Conservation (phyloP, 805 yeast genomes). For the Barnettozyma siamensis region DNA sequence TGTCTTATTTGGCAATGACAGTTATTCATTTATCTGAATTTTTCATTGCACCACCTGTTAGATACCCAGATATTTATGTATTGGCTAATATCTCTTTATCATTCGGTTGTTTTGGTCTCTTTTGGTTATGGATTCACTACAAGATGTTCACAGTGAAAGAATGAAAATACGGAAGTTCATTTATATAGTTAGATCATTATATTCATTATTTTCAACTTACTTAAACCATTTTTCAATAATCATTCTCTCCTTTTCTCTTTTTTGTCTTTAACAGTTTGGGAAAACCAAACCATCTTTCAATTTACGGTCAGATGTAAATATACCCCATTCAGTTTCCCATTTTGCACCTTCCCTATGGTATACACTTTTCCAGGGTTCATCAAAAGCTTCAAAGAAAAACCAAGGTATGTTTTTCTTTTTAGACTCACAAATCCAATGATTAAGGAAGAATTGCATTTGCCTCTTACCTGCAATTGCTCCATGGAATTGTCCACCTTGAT, state of each 20-base stretch:
- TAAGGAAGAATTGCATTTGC: slow-evolving; percentile 42
- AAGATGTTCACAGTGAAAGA: slow-evolving; percentile 31
- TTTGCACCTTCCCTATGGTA: slow-evolving; percentile 41
- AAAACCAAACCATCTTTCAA: slow-evolving; percentile 38
- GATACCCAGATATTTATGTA: slow-evolving; percentile 83
- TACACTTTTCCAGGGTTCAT: slow-evolving; percentile 62
- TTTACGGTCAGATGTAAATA: slow-evolving; percentile 44
- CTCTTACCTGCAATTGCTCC: slow-evolving; percentile 41
- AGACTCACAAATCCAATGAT: slow-evolving; percentile 46
- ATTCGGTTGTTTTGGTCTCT: slow-evolving; percentile 66
- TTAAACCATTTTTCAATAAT: background rate
- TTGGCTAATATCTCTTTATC: slow-evolving; percentile 68
- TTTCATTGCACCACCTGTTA: slow-evolving; percentile 43
- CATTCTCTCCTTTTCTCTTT: too few species aligned
- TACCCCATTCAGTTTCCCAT: slow-evolving; percentile 75
- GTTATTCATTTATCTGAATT: slow-evolving; percentile 51
- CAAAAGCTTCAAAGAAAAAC: slow-evolving; percentile 66
- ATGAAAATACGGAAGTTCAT: too few species aligned
- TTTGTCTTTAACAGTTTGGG: slow-evolving; percentile 26
- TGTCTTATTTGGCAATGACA: slow-evolving; percentile 47
- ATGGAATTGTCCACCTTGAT: slow-evolving; percentile 45
- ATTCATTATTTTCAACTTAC: too few species aligned
- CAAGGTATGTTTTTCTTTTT: slow-evolving; percentile 33
- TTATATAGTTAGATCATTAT: background rate
- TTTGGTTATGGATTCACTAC: slow-evolving; percentile 79